phyloP scores from a whole-genome alignment of 257 asterid genomes.

The Capsicum chinense region DNA sequence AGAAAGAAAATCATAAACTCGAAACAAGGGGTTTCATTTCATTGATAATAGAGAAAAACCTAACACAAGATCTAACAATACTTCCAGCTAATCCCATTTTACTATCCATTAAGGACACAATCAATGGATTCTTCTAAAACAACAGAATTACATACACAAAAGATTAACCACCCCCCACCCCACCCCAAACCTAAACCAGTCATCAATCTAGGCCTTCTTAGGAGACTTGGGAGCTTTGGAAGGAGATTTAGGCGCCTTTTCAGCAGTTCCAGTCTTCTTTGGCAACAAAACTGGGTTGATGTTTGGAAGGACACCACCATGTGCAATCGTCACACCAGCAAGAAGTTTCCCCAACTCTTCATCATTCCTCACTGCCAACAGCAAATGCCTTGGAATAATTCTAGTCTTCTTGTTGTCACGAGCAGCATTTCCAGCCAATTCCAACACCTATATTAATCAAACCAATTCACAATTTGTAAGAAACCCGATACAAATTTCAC shows the following conservation, averaged over 20 bases:
- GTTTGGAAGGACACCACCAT: constrained; percentile 40
- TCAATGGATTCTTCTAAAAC: neutral
- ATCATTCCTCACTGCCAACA: constrained; percentile 40
- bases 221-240: constrained; percentile 34
- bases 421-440: constrained; percentile 39
- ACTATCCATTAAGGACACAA: neutral
- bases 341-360: constrained; percentile 38
- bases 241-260: constrained; percentile 27
- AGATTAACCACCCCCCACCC: too few species aligned
- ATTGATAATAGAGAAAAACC: neutral
- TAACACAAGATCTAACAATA: neutral
- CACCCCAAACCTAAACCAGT: too few species aligned
- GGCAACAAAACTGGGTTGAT: constrained; percentile 40
- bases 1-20: neutral
- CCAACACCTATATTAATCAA: constrained; percentile 34
- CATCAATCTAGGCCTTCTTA: constrained; percentile 25
- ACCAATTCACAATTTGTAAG: neutral
- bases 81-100: neutral
- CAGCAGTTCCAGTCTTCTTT: constrained; percentile 24
- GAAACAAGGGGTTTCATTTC: constrained; percentile 31
- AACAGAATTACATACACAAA: neutral
- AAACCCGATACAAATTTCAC: neutral
- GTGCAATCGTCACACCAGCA: constrained; percentile 40
- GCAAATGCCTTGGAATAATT: constrained; percentile 35
- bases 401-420: constrained; percentile 40